Evolutionary conservation across 2,329 filamentous ascomycete genomes (phyloP).

Genomic region (Exophiala sideris): DNA sequence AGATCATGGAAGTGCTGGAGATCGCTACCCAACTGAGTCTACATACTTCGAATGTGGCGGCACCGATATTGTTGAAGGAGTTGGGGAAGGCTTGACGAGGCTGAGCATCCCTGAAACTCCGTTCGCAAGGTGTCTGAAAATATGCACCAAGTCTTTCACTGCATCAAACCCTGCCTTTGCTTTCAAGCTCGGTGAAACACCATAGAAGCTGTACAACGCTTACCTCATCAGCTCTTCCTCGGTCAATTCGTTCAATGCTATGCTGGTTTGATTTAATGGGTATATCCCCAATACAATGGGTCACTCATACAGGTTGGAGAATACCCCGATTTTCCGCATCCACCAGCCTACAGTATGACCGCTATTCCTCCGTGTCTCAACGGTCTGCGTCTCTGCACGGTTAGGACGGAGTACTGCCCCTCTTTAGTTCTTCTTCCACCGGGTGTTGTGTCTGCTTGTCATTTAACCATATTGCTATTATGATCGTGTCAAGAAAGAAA

Average conservation of each 20-base stretch:
- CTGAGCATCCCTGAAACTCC: background rate
- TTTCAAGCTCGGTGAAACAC: no score
- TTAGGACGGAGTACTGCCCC: no score
- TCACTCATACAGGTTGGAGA: slow-evolving; percentile 9
- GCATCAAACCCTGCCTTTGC: background rate
- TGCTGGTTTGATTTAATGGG: background rate
- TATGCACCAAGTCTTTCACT: background rate
- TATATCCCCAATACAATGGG: background rate
- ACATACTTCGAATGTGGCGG: slow-evolving; percentile 16
- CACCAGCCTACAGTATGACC: no score
- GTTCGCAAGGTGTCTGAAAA: no score
- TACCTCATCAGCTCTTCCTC: background rate
- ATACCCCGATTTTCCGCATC: slow-evolving; percentile 6
- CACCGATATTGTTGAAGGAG: slow-evolving; percentile 16
- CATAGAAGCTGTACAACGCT: background rate
- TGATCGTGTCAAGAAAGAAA: no score
- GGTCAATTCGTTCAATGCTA: background rate
- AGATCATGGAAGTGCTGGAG: slow-evolving; percentile 50
- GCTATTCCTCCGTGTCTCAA: no score
- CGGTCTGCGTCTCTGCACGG: no score
- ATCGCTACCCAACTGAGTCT: slow-evolving; percentile 34
- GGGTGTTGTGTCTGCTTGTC: no score
- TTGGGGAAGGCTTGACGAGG: slow-evolving; percentile 9
- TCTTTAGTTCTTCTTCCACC: no score
- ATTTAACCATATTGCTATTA: no score